phyloP scores from a whole-genome alignment of 768 basidiomycete genomes.

The Pholiota microspora region DNA sequence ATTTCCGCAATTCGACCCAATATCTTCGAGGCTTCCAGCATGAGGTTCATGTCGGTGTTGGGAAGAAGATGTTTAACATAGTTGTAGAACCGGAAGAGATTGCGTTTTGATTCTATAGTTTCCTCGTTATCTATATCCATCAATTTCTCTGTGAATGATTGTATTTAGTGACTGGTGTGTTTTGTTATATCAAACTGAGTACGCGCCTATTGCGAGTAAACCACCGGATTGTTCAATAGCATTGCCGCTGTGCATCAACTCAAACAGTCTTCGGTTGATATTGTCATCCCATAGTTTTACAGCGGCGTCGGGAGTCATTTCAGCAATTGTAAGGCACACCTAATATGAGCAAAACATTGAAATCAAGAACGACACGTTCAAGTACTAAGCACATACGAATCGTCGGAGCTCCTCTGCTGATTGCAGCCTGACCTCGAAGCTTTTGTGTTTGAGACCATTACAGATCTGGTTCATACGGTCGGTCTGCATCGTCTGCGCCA shows the following conservation, averaged over 20 bases:
- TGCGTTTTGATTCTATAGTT: constrained; percentile 74
- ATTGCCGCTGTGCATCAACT: constrained; percentile 80
- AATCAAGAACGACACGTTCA: constrained; percentile 12
- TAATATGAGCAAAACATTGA: constrained; percentile 24
- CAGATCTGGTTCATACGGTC: constrained; percentile 70
- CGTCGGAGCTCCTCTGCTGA: constrained; percentile 72
- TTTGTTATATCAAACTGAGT: background rate
- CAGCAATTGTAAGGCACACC: constrained; percentile 72
- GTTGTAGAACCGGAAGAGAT: constrained; percentile 85
- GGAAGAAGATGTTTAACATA: constrained; percentile 93
- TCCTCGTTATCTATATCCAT: constrained; percentile 78
- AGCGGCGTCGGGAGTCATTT: constrained; percentile 80
- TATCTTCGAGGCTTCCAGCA: constrained; percentile 92
- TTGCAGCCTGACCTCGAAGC: constrained; percentile 60
- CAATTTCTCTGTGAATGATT: constrained; percentile 53
- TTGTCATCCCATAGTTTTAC: constrained; percentile 85
- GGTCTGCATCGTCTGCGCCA: constrained; percentile 51
- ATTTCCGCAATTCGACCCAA: constrained; percentile 84
- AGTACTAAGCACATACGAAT: constrained; percentile 54
- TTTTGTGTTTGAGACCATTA: constrained; percentile 60
- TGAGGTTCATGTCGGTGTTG: constrained; percentile 87
- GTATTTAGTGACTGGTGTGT: background rate
- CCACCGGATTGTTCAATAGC: constrained; percentile 83
- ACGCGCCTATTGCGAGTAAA: constrained; percentile 80
- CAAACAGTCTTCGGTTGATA: constrained; percentile 76